Base-by-base conservation (phyloP, 2,329 filamentous ascomycete genomes). In the Exophiala lecanii-corni region DNA sequence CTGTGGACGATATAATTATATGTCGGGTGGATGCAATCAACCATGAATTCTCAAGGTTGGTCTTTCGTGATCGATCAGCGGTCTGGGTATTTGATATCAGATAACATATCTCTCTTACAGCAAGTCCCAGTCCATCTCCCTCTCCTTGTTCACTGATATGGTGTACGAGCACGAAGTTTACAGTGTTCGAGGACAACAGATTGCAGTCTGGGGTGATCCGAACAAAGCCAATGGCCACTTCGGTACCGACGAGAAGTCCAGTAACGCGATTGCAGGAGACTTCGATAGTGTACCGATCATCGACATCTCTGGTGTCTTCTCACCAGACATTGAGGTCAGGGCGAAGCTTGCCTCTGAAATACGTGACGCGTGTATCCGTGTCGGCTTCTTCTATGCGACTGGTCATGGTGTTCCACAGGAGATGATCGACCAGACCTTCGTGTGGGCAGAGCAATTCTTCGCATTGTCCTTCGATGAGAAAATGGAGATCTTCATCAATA, bases 381-480 rank as follows among this genome's bases (percentile, higher is more conserved):
- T 55, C 12, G 53, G 52, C 9, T 55, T 55, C 36, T 56, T 57
- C 34, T 55, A 57, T 36, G 36, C 53, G 36, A 49, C 49, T 21
- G 46, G 49, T 37, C 54, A 56, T 39, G 54, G 48, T 10, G 45
- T 57, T 15, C 50, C 49, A 9, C 44, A 51, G 25, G 28, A 55
- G 4, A 45, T 45, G 7, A 49, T 53, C 25, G 37, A 43, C 21
- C 25, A 34, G 6, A 15, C 45, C 3, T 45, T 55, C 37, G 31
- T 39, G 19, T 41, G 31, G 28, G 51, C 51, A 9, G 30, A 43
- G 18, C 26, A 37, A 2, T 67, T 74, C 42, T 74, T 73, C 41
- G 55, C 62, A 2, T 54, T 71, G 2, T 60, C 67, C 0, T 56
- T 66, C 3, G 62, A 70, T 38, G 68, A 68, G 49, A 74, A 73